Percentiles rank a stretch among this genome's conserved stretches.
phyloP scores from a whole-genome alignment of 1,284 basidiomycete species.

The Puccinia horiana region DNA sequence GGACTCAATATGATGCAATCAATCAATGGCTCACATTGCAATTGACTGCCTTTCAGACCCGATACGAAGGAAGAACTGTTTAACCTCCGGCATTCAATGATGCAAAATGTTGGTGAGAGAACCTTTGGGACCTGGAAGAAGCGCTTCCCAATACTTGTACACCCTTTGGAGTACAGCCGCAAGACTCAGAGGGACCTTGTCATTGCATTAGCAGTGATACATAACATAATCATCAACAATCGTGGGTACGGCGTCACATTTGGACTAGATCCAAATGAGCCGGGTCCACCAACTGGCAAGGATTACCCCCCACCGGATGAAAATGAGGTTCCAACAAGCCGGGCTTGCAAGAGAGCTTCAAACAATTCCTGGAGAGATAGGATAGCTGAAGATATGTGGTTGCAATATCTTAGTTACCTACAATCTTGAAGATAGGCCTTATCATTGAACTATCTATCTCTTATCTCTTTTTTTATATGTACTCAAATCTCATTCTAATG shows the following conservation, averaged over 20 bases:
- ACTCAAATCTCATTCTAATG: not conserved
- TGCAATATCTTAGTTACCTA: not conserved
- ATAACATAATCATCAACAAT: not conserved
- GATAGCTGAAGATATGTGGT: not conserved
- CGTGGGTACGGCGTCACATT: too few species aligned
- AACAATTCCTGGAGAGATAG: not conserved
- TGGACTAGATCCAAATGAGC: too few species aligned
- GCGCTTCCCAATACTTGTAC: not conserved
- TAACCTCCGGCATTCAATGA: not conserved
- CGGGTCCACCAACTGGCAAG: too few species aligned
- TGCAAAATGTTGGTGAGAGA: not conserved
- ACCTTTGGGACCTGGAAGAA: not conserved
- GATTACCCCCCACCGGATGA: too few species aligned
- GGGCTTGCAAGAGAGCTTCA: not conserved
- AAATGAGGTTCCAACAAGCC: not conserved
- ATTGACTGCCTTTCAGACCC: not conserved
- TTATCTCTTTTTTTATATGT: conserved; percentile 1
- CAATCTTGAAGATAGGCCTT: not conserved
- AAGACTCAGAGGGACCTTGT: not conserved
- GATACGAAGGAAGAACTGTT: not conserved
- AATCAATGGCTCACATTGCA: too few species aligned
- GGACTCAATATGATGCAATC: too few species aligned
- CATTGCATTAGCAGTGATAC: not conserved
- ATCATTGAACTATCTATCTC: not conserved
- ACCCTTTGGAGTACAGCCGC: not conserved